Base-by-base conservation (phyloP, 139 green algal species). In the Pleodorina starrii region DNA sequence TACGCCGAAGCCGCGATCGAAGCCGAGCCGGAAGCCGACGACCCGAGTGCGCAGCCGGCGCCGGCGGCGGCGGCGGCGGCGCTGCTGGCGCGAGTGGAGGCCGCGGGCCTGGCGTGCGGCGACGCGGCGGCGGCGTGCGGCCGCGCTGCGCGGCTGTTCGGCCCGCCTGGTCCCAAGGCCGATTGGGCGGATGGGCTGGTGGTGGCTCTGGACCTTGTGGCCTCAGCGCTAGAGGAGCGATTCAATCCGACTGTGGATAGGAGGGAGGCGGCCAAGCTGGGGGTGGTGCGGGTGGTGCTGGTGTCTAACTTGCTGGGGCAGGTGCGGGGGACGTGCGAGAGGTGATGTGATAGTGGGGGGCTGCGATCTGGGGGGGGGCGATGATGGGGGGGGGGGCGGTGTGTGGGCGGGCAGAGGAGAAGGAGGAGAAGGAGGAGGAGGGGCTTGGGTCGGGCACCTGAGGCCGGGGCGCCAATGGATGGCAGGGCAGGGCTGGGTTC, bases 141-240 rank as follows among this genome's bases (percentile, higher is more conserved):
- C 29, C 81, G 81, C 43, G 81, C 81, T 1, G 60, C 14, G 40
- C 60, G 60, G 81, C 81, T 87, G 40, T 77, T 87, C n/a, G 60
- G 81, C 2, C 59, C 60, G 11, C 43, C 81, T 1, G 81, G 60
- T 0, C 60, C 40, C 42, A 38, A 27, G 32, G 27, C 60, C 6
- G 81, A 87, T 60, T 87, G 81, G 81, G 42, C 1, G 11, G 81
- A 87, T 29, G 81, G 60, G 27, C 59, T 87, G 27, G 60, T 77
- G 81, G 81, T 87, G 60, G 81, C 42, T 0, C 43, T 87, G n/a
- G 81, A 87, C 81, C 42, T 87, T 59, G 19, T 87, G 81, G 81
- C 81, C 1, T 44, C 36, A 0, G 60, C 81, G 0, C 6, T 50
- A 4, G 11, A 16, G 27, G 81, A 66, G 60, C 60, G 81, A 5